A percentile compares a stretch with the other conserved stretches of the same genome.
phyloP scores from a whole-genome alignment of 1,284 basidiomycete genomes.

The Coniophora puteana region DNA sequence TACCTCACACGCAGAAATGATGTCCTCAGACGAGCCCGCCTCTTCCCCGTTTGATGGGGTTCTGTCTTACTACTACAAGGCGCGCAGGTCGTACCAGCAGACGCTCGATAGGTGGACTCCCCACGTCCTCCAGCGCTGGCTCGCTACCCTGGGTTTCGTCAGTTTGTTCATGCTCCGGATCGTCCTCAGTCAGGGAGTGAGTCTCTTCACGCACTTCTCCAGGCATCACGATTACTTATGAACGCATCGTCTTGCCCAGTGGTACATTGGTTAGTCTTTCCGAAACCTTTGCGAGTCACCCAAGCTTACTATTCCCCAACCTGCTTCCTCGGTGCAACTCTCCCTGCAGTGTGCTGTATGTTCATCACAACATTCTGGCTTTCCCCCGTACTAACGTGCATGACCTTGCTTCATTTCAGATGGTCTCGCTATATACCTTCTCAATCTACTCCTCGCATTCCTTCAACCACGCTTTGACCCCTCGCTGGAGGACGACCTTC shows the following conservation, averaged over 20 bases:
- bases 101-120: constrained; percentile 91
- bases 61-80: constrained; percentile 25
- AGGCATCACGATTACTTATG: constrained; percentile 5
- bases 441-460: constrained; percentile 88
- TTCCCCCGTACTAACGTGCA: constrained; percentile 4
- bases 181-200: constrained; percentile 84
- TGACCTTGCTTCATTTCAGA: constrained; percentile 39
- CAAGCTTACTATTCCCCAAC: too few relatives aligned
- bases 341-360: constrained; percentile 67
- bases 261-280: constrained; percentile 82
- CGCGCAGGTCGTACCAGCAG: constrained; percentile 76
- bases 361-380: constrained; percentile 15
- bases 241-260: constrained; percentile 43
- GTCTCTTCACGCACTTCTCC: constrained; percentile 25
- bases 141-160: constrained; percentile 73
- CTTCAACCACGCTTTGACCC: constrained; percentile 96
- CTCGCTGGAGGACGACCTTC: constrained; percentile 87
- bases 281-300: not conserved
- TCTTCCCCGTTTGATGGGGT: constrained; percentile 23
- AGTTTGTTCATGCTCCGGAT: constrained; percentile 85
- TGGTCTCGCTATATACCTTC: constrained; percentile 88
- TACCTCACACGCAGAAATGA: constrained; percentile 14
- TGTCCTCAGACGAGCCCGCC: constrained; percentile 30
- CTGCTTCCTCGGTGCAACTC: constrained; percentile 13
- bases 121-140: constrained; percentile 85